A percentile compares a stretch with the other conserved stretches of the same genome.
Conservation (phyloP, 2,329 filamentous ascomycete genomes). For the Podosphaera leucotricha region DNA sequence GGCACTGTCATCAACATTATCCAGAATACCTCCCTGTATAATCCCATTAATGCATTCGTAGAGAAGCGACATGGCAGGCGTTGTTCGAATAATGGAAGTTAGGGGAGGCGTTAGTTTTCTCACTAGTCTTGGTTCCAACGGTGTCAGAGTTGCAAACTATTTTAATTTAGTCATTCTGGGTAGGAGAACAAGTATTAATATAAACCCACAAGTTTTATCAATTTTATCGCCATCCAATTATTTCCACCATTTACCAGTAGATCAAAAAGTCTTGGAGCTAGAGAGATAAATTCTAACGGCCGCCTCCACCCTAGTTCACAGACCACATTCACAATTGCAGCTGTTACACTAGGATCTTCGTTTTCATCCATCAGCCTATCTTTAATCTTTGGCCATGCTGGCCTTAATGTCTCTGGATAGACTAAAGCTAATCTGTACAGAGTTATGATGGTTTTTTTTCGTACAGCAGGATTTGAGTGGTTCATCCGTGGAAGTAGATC, state of each 20-base stretch:
- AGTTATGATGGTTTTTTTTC: constrained; percentile 91
- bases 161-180: constrained; percentile 35
- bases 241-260: constrained; percentile 78
- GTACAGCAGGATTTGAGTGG: constrained; percentile 63
- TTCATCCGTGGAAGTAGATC: constrained; percentile 70
- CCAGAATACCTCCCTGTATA: constrained; percentile 84
- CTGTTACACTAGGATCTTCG: constrained; percentile 81
- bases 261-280: constrained; percentile 81
- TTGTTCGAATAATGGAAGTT: constrained; percentile 81
- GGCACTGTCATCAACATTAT: constrained; percentile 52
- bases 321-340: constrained; percentile 88
- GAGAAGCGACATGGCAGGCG: constrained; percentile 87
- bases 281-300: constrained; percentile 76
- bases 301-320: constrained; percentile 89
- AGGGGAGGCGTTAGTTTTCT: constrained; percentile 79
- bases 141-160: constrained; percentile 83
- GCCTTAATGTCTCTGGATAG: constrained; percentile 81
- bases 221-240: constrained; percentile 99
- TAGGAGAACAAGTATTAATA: constrained; percentile 7
- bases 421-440: constrained; percentile 82
- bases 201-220: constrained; percentile 67
- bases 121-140: constrained; percentile 72
- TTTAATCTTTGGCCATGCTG: constrained; percentile 94
- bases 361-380: constrained; percentile 73
- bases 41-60: constrained; percentile 99